Base-by-base conservation (phyloP, 2,329 filamentous ascomycete genomes). In the Neopestalotiopsis sp. region DNA sequence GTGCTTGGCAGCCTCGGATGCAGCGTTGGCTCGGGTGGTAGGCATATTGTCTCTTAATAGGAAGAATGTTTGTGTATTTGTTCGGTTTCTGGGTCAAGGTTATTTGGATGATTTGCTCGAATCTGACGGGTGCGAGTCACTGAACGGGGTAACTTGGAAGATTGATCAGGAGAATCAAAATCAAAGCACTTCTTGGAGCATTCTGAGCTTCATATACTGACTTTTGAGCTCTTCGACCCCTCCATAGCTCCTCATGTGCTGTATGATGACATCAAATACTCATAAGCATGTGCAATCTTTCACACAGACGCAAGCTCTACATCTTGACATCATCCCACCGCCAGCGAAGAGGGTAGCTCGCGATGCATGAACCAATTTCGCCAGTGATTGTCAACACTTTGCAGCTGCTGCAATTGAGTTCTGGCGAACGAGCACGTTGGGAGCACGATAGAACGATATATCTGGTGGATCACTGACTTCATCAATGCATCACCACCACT, bases 281-380 rank as follows among this genome's bases (percentile, higher is more conserved):
- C 28, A 53, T 53, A 53, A 53, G 45, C 45, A 53, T 53, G 45
- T 53, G 45, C 45, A 20, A 53, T 17, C 6, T 53, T 14, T n/a
- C 45, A 20, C 14, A 20, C 32, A 32, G 13, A 62, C 20, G 9
- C 6, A 17, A 42, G 59, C 59, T 40, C 32, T 34, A 12, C 59
- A n/a, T 62, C 32, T 28, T 62, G 30, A 62, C 59, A 62, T 62
- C 59, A 62, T 34, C 20, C 59, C n/a, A 13, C n/a, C 14, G 59
- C 9, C 17, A 38, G 40, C 7, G 24, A 10, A 17, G 6, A 14
- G 59, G n/a, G 32, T 20, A 34, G 30, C 59, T 40, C 4, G 28
- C n/a, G n/a, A 40, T 10, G 17, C 17, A 7, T 38, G 9, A 7
- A 12, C 14, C n/a, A 62, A 5, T 5, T n/a, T 28, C 34, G 57